A percentile compares a stretch with the other conserved stretches of the same genome.
phyloP scores from a whole-genome alignment of 2,329 filamentous ascomycete genomes.

The Colletotrichum lindemuthianum region DNA sequence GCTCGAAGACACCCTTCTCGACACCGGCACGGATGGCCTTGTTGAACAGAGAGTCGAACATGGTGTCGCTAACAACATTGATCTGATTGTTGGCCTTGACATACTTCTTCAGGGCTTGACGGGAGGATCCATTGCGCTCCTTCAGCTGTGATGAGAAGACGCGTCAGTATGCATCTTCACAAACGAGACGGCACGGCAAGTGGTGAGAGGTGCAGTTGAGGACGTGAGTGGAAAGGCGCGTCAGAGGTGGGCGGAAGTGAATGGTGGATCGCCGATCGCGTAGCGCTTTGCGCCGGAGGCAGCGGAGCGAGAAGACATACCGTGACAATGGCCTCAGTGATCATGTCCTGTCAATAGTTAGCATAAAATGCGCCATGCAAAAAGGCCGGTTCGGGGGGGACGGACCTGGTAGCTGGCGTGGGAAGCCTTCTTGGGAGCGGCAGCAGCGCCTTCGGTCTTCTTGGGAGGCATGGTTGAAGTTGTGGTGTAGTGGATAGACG shows the following conservation, averaged over 20 bases:
- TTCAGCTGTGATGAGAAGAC: constrained; percentile 60
- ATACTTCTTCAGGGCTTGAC: constrained; percentile 70
- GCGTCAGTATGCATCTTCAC: constrained; percentile 50
- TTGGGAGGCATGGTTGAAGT: constrained; percentile 66
- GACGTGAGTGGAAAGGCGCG: constrained; percentile 12
- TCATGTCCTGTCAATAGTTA: constrained; percentile 66
- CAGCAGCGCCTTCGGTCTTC: constrained; percentile 56
- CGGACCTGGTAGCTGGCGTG: constrained; percentile 70
- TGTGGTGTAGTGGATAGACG: constrained; percentile 39
- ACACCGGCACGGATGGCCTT: constrained; percentile 83
- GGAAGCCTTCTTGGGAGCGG: constrained; percentile 52
- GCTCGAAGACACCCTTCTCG: constrained; percentile 86
- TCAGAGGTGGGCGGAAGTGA: no score
- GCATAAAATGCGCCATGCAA: constrained; percentile 39
- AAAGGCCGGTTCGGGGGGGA: constrained; percentile 36
- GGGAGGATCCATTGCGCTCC: constrained; percentile 70
- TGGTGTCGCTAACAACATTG: constrained; percentile 54
- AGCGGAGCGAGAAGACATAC: constrained; percentile 57
- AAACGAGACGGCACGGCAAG: constrained; percentile 27
- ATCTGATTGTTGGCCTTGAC: constrained; percentile 54
- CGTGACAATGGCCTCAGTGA: constrained; percentile 69
- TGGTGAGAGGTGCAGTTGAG: constrained; percentile 35
- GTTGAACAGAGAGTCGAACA: constrained; percentile 83
- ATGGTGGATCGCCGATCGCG: constrained; percentile 12
- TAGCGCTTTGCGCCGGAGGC: constrained; percentile 49